phyloP scores from a whole-genome alignment of 768 basidiomycete species.

The Leccinum arenicola region DNA sequence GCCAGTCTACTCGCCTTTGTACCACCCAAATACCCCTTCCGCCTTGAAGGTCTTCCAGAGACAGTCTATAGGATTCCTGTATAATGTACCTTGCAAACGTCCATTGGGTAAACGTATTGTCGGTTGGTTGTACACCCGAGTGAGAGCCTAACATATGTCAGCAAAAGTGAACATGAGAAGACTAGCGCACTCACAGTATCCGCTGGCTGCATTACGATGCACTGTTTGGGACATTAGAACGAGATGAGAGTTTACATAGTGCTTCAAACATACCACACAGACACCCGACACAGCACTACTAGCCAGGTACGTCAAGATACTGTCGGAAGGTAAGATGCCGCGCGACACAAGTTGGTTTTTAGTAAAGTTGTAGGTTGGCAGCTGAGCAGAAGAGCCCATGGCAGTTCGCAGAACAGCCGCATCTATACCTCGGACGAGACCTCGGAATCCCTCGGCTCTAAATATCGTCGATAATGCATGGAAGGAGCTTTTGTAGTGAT shows the following conservation, averaged over 20 bases:
- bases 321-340: conserved; percentile 70
- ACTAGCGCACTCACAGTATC: conserved; percentile 62
- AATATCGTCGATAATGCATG: conserved; percentile 82
- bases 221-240: conserved; percentile 40
- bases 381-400: conserved; percentile 94
- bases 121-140: conserved; percentile 96
- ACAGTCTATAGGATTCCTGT: conserved; percentile 93
- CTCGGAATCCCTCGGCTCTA: conserved; percentile 70
- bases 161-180: neutral
- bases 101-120: conserved; percentile 71
- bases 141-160: conserved; percentile 58
- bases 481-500: conserved; percentile 81
- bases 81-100: conserved; percentile 68
- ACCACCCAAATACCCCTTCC: conserved; percentile 92
- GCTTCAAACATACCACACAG: conserved; percentile 70
- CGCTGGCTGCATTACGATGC: conserved; percentile 92
- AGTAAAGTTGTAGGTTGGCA: conserved; percentile 93
- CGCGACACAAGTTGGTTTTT: conserved; percentile 74
- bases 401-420: conserved; percentile 91
- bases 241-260: neutral
- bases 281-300: conserved; percentile 88
- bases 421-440: conserved; percentile 87
- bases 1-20: conserved; percentile 65
- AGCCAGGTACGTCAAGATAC: conserved; percentile 81
- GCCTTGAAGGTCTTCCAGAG: conserved; percentile 92